Percentiles rank a stretch among this genome's conserved stretches.
phyloP scores from a whole-genome alignment of 2,329 filamentous ascomycete genomes.

The Knufia petricola region DNA sequence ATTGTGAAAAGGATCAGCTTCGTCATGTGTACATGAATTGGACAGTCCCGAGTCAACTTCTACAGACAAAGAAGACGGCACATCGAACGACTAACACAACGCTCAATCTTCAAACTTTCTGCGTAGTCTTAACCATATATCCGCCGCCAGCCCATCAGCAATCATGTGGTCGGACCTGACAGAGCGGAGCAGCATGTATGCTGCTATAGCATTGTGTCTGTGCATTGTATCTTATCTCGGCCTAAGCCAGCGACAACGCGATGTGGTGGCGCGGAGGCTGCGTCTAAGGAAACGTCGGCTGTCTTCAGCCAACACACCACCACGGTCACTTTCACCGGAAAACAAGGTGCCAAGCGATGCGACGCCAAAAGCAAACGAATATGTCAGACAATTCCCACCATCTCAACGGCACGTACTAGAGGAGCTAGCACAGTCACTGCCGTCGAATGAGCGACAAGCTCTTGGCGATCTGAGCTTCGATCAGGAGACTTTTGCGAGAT shows the following conservation, averaged over 20 bases:
- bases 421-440: slow-evolving; percentile 22
- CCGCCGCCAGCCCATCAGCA: not conserved
- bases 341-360: slow-evolving; percentile 31
- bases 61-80: not conserved
- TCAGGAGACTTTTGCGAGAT: slow-evolving; percentile 28
- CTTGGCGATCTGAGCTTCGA: slow-evolving; percentile 18
- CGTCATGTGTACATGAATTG: not conserved
- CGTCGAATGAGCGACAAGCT: slow-evolving; percentile 17
- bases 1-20: not conserved
- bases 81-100: not conserved
- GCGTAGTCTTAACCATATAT: not conserved
- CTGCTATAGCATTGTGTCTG: slow-evolving; percentile 2
- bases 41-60: not conserved
- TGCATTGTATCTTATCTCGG: slow-evolving; percentile 22
- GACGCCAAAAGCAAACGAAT: slow-evolving; percentile 27
- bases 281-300: slow-evolving; percentile 32
- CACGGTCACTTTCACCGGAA: slow-evolving; percentile 43
- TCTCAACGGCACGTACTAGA: slow-evolving; percentile 40
- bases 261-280: slow-evolving; percentile 33
- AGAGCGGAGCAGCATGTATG: not conserved
- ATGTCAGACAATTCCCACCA: slow-evolving; percentile 44
- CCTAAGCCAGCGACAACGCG: slow-evolving; percentile 28
- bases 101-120: not conserved
- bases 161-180: not conserved
- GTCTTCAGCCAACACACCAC: slow-evolving; percentile 44